Evolutionary conservation across 139 green algal species (phyloP).

Genomic region (Chlorella sp.): DNA sequence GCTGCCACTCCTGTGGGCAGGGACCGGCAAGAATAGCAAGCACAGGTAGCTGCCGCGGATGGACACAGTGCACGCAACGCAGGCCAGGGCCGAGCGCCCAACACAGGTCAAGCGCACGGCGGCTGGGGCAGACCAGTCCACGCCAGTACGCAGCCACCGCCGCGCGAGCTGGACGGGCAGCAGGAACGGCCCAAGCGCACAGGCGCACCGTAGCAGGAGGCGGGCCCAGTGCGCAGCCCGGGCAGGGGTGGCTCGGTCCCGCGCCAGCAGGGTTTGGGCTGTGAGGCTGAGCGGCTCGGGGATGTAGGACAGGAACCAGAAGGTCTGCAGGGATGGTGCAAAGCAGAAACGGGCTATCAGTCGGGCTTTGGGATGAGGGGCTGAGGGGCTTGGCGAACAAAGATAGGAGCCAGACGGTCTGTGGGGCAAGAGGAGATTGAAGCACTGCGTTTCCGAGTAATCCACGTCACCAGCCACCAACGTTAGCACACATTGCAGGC

Average conservation of each 20-base stretch:
- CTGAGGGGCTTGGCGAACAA: neutral
- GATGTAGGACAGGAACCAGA: constrained; percentile 77
- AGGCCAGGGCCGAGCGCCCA: no score
- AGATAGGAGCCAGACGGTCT: neutral
- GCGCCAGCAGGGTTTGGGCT: constrained; percentile 68
- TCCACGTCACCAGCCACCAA: no score
- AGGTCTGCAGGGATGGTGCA: constrained; percentile 49
- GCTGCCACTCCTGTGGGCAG: neutral
- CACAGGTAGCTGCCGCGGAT: no score
- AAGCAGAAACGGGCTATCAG: neutral
- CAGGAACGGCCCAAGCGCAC: neutral
- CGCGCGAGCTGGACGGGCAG: neutral
- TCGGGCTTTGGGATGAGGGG: neutral
- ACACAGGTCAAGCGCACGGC: no score
- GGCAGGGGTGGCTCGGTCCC: constrained; percentile 37
- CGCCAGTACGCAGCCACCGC: no score
- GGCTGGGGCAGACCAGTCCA: no score
- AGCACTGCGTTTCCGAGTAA: no score
- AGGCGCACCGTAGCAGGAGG: constrained; percentile 39
- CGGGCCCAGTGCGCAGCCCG: constrained; percentile 26
- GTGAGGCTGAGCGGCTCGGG: constrained; percentile 69
- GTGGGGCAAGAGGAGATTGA: neutral
- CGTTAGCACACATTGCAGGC: no score
- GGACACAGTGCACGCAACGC: no score
- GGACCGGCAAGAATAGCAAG: no score